phyloP scores from a whole-genome alignment of 306 rosid species.

The barrel medic (Medicago truncatula) region MtrunA17r5.0-ANR NC_053046.1:25731001-25731500 shows the following conservation, averaged over 20 bases:
- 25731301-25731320: constrained; percentile 80
- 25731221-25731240: constrained; percentile 79
- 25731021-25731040: constrained; percentile 49
- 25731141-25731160: constrained; percentile 57
- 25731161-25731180: constrained; percentile 68
- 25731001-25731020: constrained; percentile 52
- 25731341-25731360: constrained; percentile 91
- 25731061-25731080: constrained; percentile 73
- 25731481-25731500: constrained; percentile 91
- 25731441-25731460: constrained; percentile 79
- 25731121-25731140: constrained; percentile 78
- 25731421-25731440: constrained; percentile 97
- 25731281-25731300: constrained; percentile 79
- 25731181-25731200: constrained; percentile 94
- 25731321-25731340: constrained; percentile 89
- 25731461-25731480: constrained; percentile 87
- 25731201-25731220: constrained; percentile 80
- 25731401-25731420: constrained; percentile 82
- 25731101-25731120: constrained; percentile 72
- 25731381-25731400: constrained; percentile 75
- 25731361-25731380: constrained; percentile 81
- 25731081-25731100: constrained; percentile 82
- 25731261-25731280: constrained; percentile 88
- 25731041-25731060: constrained; percentile 67
- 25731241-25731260: constrained; percentile 94